Percentiles rank a stretch among this genome's conserved stretches.
Conservation (phyloP, 176 grass and related monocot genomes). For the Carex kokanica region DNA sequence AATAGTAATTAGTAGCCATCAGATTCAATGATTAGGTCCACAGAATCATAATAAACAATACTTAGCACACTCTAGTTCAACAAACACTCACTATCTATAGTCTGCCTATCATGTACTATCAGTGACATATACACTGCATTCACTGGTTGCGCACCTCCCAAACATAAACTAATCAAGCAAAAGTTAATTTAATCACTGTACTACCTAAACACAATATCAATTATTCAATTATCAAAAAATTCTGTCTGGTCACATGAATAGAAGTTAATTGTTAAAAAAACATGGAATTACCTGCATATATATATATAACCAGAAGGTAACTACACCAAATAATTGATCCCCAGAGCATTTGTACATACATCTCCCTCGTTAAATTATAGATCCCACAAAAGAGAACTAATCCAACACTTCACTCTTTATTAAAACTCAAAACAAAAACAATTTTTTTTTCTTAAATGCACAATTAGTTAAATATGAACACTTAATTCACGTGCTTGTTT, state of each 20-base stretch:
- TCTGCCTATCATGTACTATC: not conserved
- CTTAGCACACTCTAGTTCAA: not conserved
- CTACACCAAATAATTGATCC: not conserved
- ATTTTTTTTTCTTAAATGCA: not conserved
- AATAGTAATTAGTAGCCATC: not conserved
- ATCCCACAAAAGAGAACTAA: not conserved
- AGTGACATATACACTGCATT: not conserved
- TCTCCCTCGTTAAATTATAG: not conserved
- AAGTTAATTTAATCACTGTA: not conserved
- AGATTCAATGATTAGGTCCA: constrained; percentile 13
- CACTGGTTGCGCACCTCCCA: not conserved
- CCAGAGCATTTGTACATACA: not conserved
- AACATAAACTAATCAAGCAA: not conserved
- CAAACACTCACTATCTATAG: not conserved
- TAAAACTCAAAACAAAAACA: not conserved
- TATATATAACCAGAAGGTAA: not conserved
- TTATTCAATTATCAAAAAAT: not conserved
- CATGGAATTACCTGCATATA: not conserved
- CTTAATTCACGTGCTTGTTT: constrained; percentile 15
- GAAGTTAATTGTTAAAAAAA: not conserved
- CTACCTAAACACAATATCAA: not conserved
- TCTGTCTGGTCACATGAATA: not conserved
- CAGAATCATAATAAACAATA: not conserved
- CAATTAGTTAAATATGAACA: constrained; percentile 25
- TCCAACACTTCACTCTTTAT: not conserved